Conservation (phyloP, 768 basidiomycete genomes). For the Pleurotus tuber-regium region DNA sequence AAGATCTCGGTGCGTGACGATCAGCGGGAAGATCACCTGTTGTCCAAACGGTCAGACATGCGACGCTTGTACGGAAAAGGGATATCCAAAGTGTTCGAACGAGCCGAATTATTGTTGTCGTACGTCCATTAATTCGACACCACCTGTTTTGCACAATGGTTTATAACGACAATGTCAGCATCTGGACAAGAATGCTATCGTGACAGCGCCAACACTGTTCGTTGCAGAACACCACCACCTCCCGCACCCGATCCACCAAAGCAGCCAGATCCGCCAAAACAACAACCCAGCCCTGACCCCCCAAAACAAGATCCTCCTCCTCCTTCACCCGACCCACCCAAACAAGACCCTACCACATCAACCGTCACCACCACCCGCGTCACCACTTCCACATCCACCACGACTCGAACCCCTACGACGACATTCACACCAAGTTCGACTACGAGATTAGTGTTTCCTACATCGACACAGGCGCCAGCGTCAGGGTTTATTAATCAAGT, state of each 20-base stretch:
- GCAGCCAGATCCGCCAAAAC: neutral
- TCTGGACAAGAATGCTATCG: neutral
- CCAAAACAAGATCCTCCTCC: neutral
- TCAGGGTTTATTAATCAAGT: slow-evolving; percentile 1
- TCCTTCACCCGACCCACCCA: neutral
- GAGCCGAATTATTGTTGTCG: neutral
- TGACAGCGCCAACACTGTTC: neutral
- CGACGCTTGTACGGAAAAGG: neutral
- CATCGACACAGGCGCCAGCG: neutral
- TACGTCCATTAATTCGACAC: neutral
- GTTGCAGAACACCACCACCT: neutral
- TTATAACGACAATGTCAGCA: neutral
- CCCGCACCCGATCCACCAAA: neutral
- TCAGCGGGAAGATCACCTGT: neutral
- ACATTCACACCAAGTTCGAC: neutral
- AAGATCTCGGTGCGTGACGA: neutral
- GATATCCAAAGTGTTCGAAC: slow-evolving; percentile 4
- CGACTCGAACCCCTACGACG: neutral
- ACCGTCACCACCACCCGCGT: neutral
- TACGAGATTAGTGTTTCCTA: neutral
- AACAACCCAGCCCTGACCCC: neutral
- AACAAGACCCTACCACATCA: slow-evolving; percentile 1
- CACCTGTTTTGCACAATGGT: neutral
- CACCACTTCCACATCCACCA: too few species aligned
- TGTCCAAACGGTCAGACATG: slow-evolving; percentile 3